Conservation (phyloP, 2,329 filamentous ascomycete genomes). For the Amphichorda felina region DNA sequence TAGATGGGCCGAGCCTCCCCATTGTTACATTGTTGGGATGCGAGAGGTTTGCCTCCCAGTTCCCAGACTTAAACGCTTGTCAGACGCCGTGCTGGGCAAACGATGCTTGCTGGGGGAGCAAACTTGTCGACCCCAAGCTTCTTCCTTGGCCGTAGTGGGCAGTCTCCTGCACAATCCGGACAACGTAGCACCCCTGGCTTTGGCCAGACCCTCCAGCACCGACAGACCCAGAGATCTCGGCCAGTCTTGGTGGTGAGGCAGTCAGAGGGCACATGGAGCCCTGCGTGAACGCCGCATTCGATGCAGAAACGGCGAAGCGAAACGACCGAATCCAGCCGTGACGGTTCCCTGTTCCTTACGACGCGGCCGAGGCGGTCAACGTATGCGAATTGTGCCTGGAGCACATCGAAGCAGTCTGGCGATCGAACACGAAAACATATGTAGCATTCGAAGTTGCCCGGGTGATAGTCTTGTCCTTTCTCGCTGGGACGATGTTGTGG, state of each 20-base stretch:
- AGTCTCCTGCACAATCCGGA: conserved; percentile 20
- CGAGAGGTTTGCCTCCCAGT: background rate
- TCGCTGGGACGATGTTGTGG: conserved; percentile 24
- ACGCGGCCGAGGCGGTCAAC: conserved; percentile 17
- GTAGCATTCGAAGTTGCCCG: conserved; percentile 29
- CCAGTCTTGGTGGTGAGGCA: conserved; percentile 23
- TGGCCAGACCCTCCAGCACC: conserved; percentile 21
- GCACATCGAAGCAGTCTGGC: conserved; percentile 24
- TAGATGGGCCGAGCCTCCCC: too few relatives aligned
- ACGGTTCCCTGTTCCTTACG: conserved; percentile 14
- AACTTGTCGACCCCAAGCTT: conserved; percentile 6
- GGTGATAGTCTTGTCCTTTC: conserved; percentile 21
- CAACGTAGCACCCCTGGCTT: conserved; percentile 22
- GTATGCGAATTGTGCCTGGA: conserved; percentile 19
- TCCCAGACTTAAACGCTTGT: background rate
- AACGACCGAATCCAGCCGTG: conserved; percentile 14
- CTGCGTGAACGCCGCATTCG: conserved; percentile 24
- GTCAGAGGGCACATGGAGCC: conserved; percentile 23
- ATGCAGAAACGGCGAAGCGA: conserved; percentile 27
- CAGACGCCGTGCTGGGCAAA: background rate
- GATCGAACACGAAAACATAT: conserved; percentile 26
- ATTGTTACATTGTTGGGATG: too few relatives aligned
- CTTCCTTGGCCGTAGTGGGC: conserved; percentile 20
- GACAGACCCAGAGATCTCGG: conserved; percentile 27
- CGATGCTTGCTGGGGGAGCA: background rate